Conservation (phyloP, 164 flowering plant genomes). For the Nymphaea colorata region DNA sequence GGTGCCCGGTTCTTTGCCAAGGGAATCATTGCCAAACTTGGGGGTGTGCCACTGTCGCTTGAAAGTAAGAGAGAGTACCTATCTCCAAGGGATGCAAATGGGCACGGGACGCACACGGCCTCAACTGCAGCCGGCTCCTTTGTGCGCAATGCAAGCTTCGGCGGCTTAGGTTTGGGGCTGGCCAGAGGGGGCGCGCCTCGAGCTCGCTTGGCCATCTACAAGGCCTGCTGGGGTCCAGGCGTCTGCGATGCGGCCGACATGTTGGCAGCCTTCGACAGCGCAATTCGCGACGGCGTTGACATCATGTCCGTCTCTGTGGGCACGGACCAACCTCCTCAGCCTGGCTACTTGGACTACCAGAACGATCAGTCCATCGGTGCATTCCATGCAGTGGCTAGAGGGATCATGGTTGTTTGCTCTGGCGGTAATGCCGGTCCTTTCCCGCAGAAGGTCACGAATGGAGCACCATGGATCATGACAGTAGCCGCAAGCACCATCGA, state of each 20-base stretch:
- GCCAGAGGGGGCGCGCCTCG: slow-evolving; percentile 8
- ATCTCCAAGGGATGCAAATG: not conserved
- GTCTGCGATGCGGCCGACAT: too few species aligned
- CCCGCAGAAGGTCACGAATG: slow-evolving; percentile 28
- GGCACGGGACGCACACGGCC: slow-evolving; percentile 8
- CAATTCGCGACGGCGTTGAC: too few species aligned
- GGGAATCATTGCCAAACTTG: not conserved
- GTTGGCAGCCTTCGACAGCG: too few species aligned
- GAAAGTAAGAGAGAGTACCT: too few species aligned
- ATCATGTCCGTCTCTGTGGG: too few species aligned
- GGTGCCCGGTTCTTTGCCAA: slow-evolving; percentile 4
- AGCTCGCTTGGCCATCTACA: not conserved
- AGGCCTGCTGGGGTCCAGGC: too few species aligned
- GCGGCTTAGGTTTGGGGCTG: slow-evolving; percentile 1
- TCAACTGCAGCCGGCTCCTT: slow-evolving; percentile 6
- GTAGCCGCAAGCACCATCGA: slow-evolving; percentile 39
- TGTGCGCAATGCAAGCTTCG: not conserved
- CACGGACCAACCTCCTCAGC: too few species aligned
- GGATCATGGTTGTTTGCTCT: slow-evolving; percentile 32
- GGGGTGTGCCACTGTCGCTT: too few species aligned
- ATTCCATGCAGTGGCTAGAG: slow-evolving; percentile 32
- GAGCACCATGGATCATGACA: slow-evolving; percentile 41
- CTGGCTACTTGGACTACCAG: too few species aligned
- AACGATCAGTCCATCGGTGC: not conserved
- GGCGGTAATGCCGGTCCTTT: slow-evolving; percentile 41